These are phyloP conservation scores for Microcera coccophila DNA, from an alignment of 2,329 filamentous ascomycete species.

Conservation along the genomic window DNA sequence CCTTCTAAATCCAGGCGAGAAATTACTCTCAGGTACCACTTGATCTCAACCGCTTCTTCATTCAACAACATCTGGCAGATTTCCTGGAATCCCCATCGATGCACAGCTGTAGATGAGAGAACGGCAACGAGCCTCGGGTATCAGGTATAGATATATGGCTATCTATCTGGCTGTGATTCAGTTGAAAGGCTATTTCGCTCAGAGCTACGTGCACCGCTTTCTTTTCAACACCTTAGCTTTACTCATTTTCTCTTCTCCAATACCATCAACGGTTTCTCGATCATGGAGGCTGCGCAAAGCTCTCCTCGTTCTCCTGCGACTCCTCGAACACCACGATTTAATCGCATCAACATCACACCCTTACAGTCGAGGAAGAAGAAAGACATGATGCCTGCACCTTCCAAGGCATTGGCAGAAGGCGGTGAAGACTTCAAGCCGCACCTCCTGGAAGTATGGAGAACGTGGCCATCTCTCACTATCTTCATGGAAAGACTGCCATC, in stretches of 20 bases:
- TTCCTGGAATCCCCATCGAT: too few species aligned
- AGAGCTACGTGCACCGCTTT: too few species aligned
- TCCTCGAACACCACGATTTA: neutral
- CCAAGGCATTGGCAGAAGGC: neutral
- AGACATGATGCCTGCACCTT: neutral
- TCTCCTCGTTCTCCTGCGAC: neutral
- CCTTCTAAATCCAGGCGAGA: too few species aligned
- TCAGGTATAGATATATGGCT: too few species aligned
- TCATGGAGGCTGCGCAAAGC: slow-evolving; percentile 1
- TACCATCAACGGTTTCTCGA: neutral
- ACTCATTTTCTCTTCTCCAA: too few species aligned
- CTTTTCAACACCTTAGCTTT: neutral
- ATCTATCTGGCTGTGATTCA: too few species aligned
- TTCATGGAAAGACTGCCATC: slow-evolving; percentile 33
- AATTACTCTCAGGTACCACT: too few species aligned
- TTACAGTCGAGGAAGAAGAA: neutral
- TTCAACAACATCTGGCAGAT: too few species aligned
- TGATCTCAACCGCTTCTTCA: too few species aligned
- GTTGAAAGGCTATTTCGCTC: too few species aligned
- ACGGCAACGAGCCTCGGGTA: too few species aligned
- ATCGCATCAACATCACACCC: neutral
- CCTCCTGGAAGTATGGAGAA: slow-evolving; percentile 27
- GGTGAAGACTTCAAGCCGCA: neutral
- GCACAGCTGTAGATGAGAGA: too few species aligned
- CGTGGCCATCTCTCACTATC: slow-evolving; percentile 33